Evolutionary conservation across 805 yeast genomes (phyloP).

Genomic region (Danielia oregonensis): DNA sequence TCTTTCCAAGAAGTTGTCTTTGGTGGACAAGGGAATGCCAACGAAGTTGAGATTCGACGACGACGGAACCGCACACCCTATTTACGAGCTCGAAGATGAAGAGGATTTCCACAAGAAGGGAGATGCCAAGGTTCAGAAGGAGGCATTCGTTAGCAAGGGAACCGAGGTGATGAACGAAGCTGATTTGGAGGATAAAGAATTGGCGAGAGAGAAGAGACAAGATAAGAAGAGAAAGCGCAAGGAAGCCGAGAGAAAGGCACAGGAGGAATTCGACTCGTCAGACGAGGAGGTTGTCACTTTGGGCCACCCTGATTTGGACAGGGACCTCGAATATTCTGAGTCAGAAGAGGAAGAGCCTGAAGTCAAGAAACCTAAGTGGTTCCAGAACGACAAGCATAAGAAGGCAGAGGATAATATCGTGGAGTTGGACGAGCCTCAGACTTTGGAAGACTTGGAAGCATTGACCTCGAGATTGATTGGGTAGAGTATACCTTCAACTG

Average conservation of each 20-base stretch:
- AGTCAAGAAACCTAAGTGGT: constrained; percentile 48
- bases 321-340: constrained; percentile 40
- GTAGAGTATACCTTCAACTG: too few species aligned
- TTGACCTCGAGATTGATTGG: constrained; percentile 55
- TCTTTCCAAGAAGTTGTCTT: constrained; percentile 73
- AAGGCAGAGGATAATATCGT: constrained; percentile 37
- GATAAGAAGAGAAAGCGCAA: constrained; percentile 88
- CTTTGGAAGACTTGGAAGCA: constrained; percentile 91
- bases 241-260: constrained; percentile 62
- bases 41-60: constrained; percentile 86
- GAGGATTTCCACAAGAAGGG: constrained; percentile 77
- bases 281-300: constrained; percentile 29
- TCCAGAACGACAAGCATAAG: constrained; percentile 30
- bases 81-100: constrained; percentile 88
- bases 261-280: constrained; percentile 39
- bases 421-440: constrained; percentile 84
- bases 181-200: constrained; percentile 73
- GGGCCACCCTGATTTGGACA: constrained; percentile 39
- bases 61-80: constrained; percentile 87
- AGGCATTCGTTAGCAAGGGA: constrained; percentile 64
- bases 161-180: constrained; percentile 61
- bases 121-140: constrained; percentile 65
- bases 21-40: constrained; percentile 60
- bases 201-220: constrained; percentile 71
- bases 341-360: constrained; percentile 32